Conservation (phyloP, 331 rosid species). For the Quercus phellos region DNA sequence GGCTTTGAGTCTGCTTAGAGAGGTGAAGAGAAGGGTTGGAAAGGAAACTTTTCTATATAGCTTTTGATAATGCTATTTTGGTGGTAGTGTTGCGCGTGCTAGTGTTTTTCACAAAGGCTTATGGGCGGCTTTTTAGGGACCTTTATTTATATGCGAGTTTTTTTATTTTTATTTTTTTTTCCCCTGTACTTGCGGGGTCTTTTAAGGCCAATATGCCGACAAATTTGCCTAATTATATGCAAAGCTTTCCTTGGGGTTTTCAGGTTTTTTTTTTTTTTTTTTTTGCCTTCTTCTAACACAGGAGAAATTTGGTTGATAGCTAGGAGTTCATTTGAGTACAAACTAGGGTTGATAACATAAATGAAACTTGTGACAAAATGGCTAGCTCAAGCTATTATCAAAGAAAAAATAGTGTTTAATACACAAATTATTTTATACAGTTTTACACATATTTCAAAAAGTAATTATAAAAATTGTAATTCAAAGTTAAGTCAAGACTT, state of each 20-base stretch:
- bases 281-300: not conserved
- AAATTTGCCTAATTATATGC: conserved; percentile 38
- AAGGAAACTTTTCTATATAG: conserved; percentile 9
- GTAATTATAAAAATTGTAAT: too few species aligned
- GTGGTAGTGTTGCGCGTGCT: conserved; percentile 55
- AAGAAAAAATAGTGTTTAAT: too few species aligned
- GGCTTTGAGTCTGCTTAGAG: not conserved
- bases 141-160: conserved; percentile 11
- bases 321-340: conserved; percentile 27
- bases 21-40: conserved; percentile 15
- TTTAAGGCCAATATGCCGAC: conserved; percentile 56
- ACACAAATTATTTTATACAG: too few species aligned
- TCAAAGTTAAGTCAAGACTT: too few species aligned
- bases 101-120: conserved; percentile 54
- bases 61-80: conserved; percentile 44
- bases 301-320: conserved; percentile 9
- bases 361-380: conserved; percentile 20
- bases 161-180: not conserved
- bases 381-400: conserved; percentile 15
- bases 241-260: conserved; percentile 8
- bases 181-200: conserved; percentile 39
- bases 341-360: conserved; percentile 10
- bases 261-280: conserved; percentile 2
- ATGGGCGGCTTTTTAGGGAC: conserved; percentile 37
- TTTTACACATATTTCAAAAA: too few species aligned